phyloP scores from a whole-genome alignment of 2,329 filamentous ascomycete genomes.

The Neofusicoccum laricinum region DNA sequence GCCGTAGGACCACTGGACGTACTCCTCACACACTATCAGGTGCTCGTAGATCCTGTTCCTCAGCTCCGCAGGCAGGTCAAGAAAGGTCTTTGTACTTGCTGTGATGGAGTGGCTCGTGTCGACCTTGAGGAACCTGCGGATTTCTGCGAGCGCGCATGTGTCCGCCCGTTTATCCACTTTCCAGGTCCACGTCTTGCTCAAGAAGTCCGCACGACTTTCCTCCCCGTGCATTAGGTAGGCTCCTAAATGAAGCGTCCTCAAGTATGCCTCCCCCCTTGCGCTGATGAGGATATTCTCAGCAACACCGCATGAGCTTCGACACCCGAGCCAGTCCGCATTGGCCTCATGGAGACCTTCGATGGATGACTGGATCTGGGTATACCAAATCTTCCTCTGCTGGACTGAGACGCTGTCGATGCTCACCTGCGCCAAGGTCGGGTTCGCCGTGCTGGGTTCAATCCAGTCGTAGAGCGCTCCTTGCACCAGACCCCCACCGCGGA shows the following conservation, averaged over 20 bases:
- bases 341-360: not conserved
- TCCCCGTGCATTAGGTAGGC: not conserved
- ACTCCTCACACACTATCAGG: not conserved
- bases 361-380: not conserved
- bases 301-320: not conserved
- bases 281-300: not conserved
- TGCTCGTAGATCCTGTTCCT: not conserved
- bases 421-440: constrained; percentile 1
- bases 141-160: not conserved
- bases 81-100: not conserved
- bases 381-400: not conserved
- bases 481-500: not conserved
- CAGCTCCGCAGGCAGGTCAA: not conserved
- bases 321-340: not conserved
- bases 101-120: not conserved
- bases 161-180: not conserved
- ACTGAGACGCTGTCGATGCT: not conserved
- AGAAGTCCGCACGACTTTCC: not conserved
- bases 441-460: not conserved
- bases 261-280: not conserved
- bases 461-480: constrained; percentile 6
- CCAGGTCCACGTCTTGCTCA: not conserved
- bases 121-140: not conserved
- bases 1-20: not conserved
- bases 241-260: not conserved